phyloP scores from a whole-genome alignment of 768 basidiomycete genomes.

The Suillus decipiens region DNA sequence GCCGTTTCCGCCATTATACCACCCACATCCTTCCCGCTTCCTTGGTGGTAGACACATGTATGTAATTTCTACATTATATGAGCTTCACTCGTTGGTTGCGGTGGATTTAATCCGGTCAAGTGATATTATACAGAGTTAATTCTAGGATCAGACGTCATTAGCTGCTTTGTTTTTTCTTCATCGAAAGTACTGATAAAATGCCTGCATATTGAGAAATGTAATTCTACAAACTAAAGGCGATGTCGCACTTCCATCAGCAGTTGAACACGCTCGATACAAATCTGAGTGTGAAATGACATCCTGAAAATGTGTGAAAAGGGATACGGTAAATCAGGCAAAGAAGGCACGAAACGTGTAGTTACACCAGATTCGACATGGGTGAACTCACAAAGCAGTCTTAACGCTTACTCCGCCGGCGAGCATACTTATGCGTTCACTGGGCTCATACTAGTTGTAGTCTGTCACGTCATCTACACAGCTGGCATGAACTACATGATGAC shows the following conservation, averaged over 20 bases:
- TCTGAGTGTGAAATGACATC: neutral
- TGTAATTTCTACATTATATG: constrained; percentile 79
- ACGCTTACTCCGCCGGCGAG: constrained; percentile 52
- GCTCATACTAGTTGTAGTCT: constrained; percentile 60
- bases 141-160: constrained; percentile 47
- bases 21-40: constrained; percentile 52
- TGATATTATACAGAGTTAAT: neutral
- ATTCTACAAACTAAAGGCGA: neutral
- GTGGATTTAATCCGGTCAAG: constrained; percentile 37
- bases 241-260: neutral
- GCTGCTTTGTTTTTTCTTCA: neutral
- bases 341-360: neutral
- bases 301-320: constrained; percentile 1
- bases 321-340: constrained; percentile 10
- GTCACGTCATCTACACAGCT: constrained; percentile 71
- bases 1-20: constrained; percentile 74
- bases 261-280: neutral
- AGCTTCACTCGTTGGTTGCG: constrained; percentile 74
- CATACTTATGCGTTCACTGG: constrained; percentile 44
- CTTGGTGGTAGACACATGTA: constrained; percentile 56
- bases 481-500: constrained; percentile 86
- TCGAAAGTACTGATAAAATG: neutral
- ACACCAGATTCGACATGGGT: constrained; percentile 25
- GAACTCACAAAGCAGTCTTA: constrained; percentile 76
- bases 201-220: neutral